Evolutionary conservation across 1,284 basidiomycete species (phyloP).

Genomic region (Vanrija sp.): DNA sequence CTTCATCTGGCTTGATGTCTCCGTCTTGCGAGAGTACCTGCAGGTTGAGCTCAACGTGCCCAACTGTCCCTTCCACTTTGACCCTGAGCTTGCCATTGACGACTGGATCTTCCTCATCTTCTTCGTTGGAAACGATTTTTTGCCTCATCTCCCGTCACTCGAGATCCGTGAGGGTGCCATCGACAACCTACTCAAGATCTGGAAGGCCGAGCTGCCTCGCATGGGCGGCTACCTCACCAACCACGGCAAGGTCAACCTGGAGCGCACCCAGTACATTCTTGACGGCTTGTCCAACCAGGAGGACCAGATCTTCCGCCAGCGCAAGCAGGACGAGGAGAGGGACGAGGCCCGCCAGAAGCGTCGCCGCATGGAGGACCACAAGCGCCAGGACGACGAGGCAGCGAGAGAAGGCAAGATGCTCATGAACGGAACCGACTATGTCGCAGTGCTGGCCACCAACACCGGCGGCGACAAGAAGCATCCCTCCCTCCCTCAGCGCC

Average conservation of each 20-base stretch:
- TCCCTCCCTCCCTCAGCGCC: constrained; percentile 58
- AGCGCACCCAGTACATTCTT: constrained; percentile 86
- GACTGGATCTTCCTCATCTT: constrained; percentile 99
- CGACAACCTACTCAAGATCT: constrained; percentile 91
- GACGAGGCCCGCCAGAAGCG: constrained; percentile 86
- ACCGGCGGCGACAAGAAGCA: constrained; percentile 43
- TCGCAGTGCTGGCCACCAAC: constrained; percentile 35
- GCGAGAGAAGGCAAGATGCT: constrained; percentile 38
- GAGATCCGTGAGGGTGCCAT: constrained; percentile 99
- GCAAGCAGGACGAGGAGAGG: constrained; percentile 91
- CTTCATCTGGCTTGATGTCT: constrained; percentile 98
- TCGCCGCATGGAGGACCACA: constrained; percentile 70
- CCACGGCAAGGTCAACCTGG: constrained; percentile 82
- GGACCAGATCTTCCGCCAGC: constrained; percentile 89
- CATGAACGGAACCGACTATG: constrained; percentile 46
- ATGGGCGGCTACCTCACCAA: constrained; percentile 98
- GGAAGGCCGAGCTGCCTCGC: constrained; percentile 84
- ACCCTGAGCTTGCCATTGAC: constrained; percentile 94
- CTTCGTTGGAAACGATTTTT: constrained; percentile 99
- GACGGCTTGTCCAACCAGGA: constrained; percentile 88
- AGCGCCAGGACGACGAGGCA: constrained; percentile 50
- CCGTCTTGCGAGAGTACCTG: constrained; percentile 92
- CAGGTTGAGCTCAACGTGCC: constrained; percentile 88
- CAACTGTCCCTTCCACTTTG: constrained; percentile 77
- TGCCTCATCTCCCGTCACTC: constrained; percentile 94